Evolutionary conservation across 192 early-diverging fungal genomes (phyloP).

Genomic region (Kappamyces sp.): DNA sequence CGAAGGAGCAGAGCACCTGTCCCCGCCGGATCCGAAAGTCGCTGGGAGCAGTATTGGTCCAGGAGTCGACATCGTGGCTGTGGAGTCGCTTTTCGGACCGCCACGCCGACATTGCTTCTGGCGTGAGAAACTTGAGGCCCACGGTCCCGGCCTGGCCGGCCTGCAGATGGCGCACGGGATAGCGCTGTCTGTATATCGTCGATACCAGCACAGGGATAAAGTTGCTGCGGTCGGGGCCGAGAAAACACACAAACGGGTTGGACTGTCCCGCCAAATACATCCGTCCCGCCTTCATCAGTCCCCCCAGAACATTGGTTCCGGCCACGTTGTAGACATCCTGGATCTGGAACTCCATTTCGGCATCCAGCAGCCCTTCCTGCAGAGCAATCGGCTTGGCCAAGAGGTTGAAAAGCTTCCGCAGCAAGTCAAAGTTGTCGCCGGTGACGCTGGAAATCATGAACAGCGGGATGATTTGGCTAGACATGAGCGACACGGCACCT

Average conservation of each 20-base stretch:
- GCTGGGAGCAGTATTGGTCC: conserved; percentile 7
- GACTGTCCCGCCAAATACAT: conserved; percentile 20
- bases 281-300: conserved; percentile 32
- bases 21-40: conserved; percentile 29
- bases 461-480: conserved; percentile 63
- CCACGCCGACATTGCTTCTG: conserved; percentile 2
- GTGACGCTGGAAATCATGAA: conserved; percentile 81
- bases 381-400: conserved; percentile 55
- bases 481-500: neutral
- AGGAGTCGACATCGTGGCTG: neutral
- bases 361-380: conserved; percentile 23
- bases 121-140: conserved; percentile 48
- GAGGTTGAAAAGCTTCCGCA: conserved; percentile 63
- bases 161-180: conserved; percentile 59
- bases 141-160: conserved; percentile 71
- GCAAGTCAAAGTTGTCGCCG: conserved; percentile 59
- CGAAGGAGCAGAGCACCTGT: conserved; percentile 7
- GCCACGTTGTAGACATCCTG: conserved; percentile 73
- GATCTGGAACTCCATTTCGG: conserved; percentile 56
- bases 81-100: neutral
- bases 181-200: conserved; percentile 79
- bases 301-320: conserved; percentile 46
- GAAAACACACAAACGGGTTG: conserved; percentile 40
- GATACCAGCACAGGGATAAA: conserved; percentile 65
- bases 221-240: conserved; percentile 64